phyloP scores from a whole-genome alignment of 2,329 filamentous ascomycete species.

The Scedosporium boydii region DNA sequence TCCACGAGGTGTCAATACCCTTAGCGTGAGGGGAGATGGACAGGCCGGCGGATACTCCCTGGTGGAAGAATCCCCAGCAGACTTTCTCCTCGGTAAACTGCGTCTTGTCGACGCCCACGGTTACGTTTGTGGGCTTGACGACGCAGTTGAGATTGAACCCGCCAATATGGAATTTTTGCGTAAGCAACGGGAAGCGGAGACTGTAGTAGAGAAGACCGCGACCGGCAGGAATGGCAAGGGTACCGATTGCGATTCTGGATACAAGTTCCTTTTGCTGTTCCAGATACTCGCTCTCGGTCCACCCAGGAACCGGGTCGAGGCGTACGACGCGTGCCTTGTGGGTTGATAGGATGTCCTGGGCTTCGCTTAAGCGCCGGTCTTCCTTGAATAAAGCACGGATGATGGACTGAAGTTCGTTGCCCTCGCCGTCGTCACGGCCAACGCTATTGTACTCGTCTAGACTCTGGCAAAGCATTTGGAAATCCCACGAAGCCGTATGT shows the following conservation, averaged over 20 bases:
- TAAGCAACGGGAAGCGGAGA: constrained; percentile 77
- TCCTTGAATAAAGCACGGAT: constrained; percentile 85
- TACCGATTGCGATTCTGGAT: constrained; percentile 76
- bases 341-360: constrained; percentile 75
- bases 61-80: constrained; percentile 97
- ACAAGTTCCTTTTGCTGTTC: constrained; percentile 90
- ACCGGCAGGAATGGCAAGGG: constrained; percentile 79
- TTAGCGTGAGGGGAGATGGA: constrained; percentile 83
- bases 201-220: constrained; percentile 83
- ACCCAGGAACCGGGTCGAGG: constrained; percentile 62
- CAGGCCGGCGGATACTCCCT: constrained; percentile 84
- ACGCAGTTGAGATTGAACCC: constrained; percentile 89
- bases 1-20: constrained; percentile 97
- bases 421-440: constrained; percentile 68
- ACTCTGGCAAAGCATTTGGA: constrained; percentile 65
- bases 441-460: constrained; percentile 50
- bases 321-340: constrained; percentile 71
- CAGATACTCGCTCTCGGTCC: constrained; percentile 78
- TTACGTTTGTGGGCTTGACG: constrained; percentile 86
- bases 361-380: constrained; percentile 82
- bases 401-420: constrained; percentile 73
- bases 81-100: constrained; percentile 92
- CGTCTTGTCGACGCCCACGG: constrained; percentile 82
- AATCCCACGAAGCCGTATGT: constrained; percentile 62
- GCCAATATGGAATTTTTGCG: constrained; percentile 80